Evolutionary conservation across 306 rosid genomes (phyloP), one percentile per base, ranked within the genome.

Genomic region (Phaseolus lunatus): DNA sequence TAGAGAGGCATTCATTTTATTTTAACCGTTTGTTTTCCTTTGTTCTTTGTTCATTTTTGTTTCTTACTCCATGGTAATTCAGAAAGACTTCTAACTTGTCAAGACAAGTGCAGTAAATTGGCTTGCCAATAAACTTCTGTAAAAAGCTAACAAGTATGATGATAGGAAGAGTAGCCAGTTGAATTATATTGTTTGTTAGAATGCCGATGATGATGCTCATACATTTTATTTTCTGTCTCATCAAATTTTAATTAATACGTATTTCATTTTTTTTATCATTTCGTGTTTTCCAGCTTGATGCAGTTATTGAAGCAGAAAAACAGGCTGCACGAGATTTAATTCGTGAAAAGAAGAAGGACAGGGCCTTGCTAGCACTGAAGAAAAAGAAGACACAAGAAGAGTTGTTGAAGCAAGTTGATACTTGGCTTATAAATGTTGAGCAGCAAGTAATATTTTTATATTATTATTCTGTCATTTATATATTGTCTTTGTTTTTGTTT

Each of bases 401-500:
- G 67, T 85, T 95, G 67, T 83, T 92, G 87, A 95, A 92, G 90
- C 96, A 95, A 89, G 98, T 95, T 44, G 98, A 92, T 59, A 80
- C 90, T 67, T 95, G 98, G 98, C 86, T 95, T 50, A 87, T 95
- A 49, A 95, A 95, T 83, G 98, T 92, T 59, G 98, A 95, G 86
- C 97, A 95, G 78, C 98, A 94, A 80, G 98, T 94, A 75, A 86
- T 83, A 13, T 73, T 54, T 73, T n/a, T 23, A 29, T 18, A 56
- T 19, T 70, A 12, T 10, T 29, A 4, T 72, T 67, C 48, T 33
- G 20, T 73, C 39, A 9, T 57, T 68, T 31, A 58, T 67, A 19
- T 54, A 52, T 9, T 52, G 57, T 72, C 20, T 16, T 79, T 68
- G 54, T 45, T 22, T 39, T 62, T 77, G 16, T 48, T 56, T 45